A percentile compares a stretch with the other conserved stretches of the same genome.
phyloP scores from a whole-genome alignment of 768 basidiomycete species.

The Leccinum broughii region DNA sequence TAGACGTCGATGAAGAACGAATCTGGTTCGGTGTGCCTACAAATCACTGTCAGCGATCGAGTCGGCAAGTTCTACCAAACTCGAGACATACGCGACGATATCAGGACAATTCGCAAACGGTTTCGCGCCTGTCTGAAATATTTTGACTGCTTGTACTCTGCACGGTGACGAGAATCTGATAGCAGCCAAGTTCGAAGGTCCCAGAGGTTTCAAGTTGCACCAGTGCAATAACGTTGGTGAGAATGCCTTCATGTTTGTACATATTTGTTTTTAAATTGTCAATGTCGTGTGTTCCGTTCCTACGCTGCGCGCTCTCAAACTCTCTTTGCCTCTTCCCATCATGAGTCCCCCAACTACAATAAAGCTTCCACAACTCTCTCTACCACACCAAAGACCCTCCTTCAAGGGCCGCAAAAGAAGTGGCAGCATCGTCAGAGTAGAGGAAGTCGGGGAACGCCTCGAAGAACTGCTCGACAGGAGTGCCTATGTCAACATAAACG shows the following conservation, averaged over 20 bases:
- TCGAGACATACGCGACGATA: constrained; percentile 55
- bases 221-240: constrained; percentile 56
- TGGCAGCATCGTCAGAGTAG: constrained; percentile 80
- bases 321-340: not conserved
- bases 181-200: constrained; percentile 60
- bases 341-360: constrained; percentile 58
- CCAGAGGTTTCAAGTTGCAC: constrained; percentile 61
- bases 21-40: constrained; percentile 67
- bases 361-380: constrained; percentile 51
- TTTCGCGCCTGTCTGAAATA: constrained; percentile 65
- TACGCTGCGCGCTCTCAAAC: not conserved
- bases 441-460: constrained; percentile 70
- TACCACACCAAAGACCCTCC: constrained; percentile 30
- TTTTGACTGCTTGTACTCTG: constrained; percentile 62
- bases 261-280: constrained; percentile 10
- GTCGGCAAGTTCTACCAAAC: not conserved
- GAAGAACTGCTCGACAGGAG: constrained; percentile 80
- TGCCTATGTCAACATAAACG: constrained; percentile 82
- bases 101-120: constrained; percentile 65
- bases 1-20: constrained; percentile 74
- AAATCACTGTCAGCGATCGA: constrained; percentile 2
- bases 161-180: constrained; percentile 71
- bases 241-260: constrained; percentile 12
- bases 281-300: not conserved
- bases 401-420: constrained; percentile 57